phyloP scores from a whole-genome alignment of 2,329 filamentous ascomycete genomes.

The Trichoderma atroviride region DNA sequence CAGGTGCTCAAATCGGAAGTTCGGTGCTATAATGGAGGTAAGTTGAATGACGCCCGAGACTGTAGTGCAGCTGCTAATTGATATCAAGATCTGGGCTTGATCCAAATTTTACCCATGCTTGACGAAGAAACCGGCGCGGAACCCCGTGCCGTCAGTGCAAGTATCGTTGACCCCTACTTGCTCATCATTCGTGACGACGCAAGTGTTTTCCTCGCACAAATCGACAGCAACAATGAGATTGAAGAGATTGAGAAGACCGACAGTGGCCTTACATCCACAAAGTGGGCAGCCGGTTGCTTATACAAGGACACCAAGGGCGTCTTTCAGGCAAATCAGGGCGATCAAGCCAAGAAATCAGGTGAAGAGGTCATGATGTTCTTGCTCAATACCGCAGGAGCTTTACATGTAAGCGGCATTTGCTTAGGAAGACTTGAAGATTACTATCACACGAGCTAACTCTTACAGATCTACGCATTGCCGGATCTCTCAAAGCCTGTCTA shows the following conservation, averaged over 20 bases:
- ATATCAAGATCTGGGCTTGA: conserved; percentile 73
- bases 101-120: conserved; percentile 88
- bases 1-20: conserved; percentile 87
- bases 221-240: conserved; percentile 76
- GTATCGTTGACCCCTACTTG: conserved; percentile 84
- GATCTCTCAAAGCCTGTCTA: conserved; percentile 73
- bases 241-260: conserved; percentile 75
- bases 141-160: conserved; percentile 75
- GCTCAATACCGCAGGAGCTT: conserved; percentile 71
- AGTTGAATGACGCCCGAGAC: conserved; percentile 38
- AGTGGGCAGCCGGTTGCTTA: conserved; percentile 82
- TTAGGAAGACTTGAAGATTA: neutral
- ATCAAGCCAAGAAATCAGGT: conserved; percentile 44
- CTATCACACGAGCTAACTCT: neutral
- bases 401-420: conserved; percentile 62
- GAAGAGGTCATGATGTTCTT: conserved; percentile 73
- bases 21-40: conserved; percentile 86
- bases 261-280: conserved; percentile 58
- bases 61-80: neutral
- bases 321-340: conserved; percentile 50
- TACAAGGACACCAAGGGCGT: conserved; percentile 68
- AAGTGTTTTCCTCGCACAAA: conserved; percentile 76
- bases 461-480: conserved; percentile 74
- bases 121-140: conserved; percentile 88
- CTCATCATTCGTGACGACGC: conserved; percentile 82